These are phyloP conservation scores for Tremella yokohamensis DNA, from an alignment of 768 basidiomycete genomes.

Conservation along the genomic window DNA sequence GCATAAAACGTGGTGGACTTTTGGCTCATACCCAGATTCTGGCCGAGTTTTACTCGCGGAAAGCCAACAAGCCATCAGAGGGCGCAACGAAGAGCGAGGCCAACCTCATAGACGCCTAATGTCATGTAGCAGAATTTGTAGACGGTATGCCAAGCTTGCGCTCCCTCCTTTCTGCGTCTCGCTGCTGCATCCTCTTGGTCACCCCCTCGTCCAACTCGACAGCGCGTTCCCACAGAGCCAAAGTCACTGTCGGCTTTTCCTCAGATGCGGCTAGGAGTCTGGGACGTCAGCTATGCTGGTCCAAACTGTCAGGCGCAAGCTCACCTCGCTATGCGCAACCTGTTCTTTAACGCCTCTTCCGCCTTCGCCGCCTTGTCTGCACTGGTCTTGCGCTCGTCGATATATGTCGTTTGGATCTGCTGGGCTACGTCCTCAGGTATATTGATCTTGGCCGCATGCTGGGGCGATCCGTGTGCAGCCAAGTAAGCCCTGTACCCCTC, in stretches of 20 bases:
- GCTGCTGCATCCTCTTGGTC: conserved; percentile 13
- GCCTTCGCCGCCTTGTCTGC: conserved; percentile 12
- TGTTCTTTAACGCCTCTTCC: conserved; percentile 39
- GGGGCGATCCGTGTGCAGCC: conserved; percentile 5
- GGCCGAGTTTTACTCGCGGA: conserved; percentile 85
- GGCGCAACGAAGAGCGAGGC: conserved; percentile 37
- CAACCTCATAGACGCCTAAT: conserved; percentile 46
- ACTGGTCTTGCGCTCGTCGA: conserved; percentile 11
- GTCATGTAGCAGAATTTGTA: neutral
- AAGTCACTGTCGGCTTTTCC: conserved; percentile 17
- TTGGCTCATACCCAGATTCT: conserved; percentile 58
- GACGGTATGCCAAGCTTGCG: neutral
- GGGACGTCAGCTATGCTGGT: neutral
- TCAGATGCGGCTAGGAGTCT: conserved; percentile 33
- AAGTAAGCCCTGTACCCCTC: conserved; percentile 16
- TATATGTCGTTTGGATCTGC: conserved; percentile 43
- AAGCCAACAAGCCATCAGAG: conserved; percentile 49
- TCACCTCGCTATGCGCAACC: conserved; percentile 46
- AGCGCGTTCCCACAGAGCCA: conserved; percentile 29
- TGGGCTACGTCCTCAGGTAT: conserved; percentile 40
- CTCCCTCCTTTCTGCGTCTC: neutral
- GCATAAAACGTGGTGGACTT: neutral
- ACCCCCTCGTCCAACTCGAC: conserved; percentile 30
- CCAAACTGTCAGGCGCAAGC: conserved; percentile 1
- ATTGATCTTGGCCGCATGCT: conserved; percentile 17